Conservation (phyloP, 2,329 filamentous ascomycete species). For the Blastomyces parvus region DNA sequence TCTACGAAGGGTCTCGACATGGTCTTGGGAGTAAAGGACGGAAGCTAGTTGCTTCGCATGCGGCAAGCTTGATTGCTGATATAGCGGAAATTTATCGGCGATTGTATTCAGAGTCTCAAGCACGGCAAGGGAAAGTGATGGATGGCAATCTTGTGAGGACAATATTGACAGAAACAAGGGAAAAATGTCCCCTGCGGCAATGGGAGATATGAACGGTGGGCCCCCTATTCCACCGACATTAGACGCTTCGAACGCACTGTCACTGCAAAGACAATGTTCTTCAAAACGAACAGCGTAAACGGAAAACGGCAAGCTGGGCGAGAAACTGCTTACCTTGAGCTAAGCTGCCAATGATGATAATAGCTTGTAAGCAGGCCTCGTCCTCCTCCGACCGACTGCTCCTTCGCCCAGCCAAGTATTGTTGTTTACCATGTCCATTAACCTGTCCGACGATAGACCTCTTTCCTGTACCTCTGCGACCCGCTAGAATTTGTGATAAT, state of each 20-base stretch:
- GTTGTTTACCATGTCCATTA: slow-evolving; percentile 20
- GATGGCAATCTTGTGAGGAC: slow-evolving; percentile 54
- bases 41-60: slow-evolving; percentile 49
- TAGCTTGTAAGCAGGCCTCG: slow-evolving; percentile 62
- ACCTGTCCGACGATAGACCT: slow-evolving; percentile 22
- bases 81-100: slow-evolving; percentile 53
- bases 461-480: slow-evolving; percentile 33
- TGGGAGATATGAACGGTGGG: slow-evolving; percentile 63
- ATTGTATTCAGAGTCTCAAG: slow-evolving; percentile 66
- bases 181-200: slow-evolving; percentile 60
- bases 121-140: slow-evolving; percentile 60
- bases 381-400: slow-evolving; percentile 51
- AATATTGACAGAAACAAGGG: slow-evolving; percentile 60
- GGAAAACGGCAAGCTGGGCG: background rate
- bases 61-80: slow-evolving; percentile 43
- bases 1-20: slow-evolving; percentile 53
- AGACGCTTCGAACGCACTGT: background rate
- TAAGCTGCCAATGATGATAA: slow-evolving; percentile 75
- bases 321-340: slow-evolving; percentile 57
- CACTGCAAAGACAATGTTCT: background rate
- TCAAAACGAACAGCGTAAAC: background rate
- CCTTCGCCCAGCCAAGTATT: slow-evolving; percentile 41
- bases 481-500: slow-evolving; percentile 41
- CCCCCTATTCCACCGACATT: slow-evolving; percentile 51
- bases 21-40: slow-evolving; percentile 52